These are phyloP conservation scores for Gyrodon lividus DNA, from an alignment of 768 basidiomycete species.

Conservation along the genomic window DNA sequence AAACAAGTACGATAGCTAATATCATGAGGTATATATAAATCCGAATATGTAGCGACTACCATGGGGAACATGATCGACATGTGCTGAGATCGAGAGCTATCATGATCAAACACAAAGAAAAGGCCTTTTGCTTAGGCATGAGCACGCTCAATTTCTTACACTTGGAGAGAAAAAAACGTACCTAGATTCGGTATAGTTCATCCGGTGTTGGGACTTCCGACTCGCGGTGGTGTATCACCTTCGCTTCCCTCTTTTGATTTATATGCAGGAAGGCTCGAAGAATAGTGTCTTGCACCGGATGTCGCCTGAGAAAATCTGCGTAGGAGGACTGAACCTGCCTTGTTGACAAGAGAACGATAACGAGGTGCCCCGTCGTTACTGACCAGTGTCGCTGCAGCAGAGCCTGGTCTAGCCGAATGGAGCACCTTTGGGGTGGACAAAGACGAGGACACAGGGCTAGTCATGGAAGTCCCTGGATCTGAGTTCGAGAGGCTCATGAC, in stretches of 20 bases:
- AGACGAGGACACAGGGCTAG: not conserved
- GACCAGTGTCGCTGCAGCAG: conserved; percentile 23
- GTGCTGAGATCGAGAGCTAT: too few species aligned
- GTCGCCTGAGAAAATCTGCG: conserved; percentile 24
- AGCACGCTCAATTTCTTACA: too few species aligned
- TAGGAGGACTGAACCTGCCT: conserved; percentile 28
- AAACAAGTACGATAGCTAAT: not conserved
- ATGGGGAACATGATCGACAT: too few species aligned
- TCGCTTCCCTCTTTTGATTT: conserved; percentile 8
- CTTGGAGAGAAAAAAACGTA: not conserved
- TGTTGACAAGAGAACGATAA: conserved; percentile 24
- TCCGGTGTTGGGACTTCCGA: conserved; percentile 8
- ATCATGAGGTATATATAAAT: too few species aligned
- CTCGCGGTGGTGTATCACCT: not conserved
- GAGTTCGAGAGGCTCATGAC: conserved; percentile 22
- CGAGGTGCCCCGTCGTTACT: conserved; percentile 3
- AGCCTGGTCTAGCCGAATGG: conserved; percentile 16
- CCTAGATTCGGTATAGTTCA: not conserved
- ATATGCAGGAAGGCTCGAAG: conserved; percentile 6
- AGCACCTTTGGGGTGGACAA: not conserved
- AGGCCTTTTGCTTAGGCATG: too few species aligned
- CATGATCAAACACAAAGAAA: too few species aligned
- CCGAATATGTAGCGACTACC: too few species aligned
- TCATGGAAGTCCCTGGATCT: not conserved
- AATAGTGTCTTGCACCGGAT: conserved; percentile 6